Evolutionary conservation across 352 stramenopile genomes (phyloP).

Genomic region (Phytophthora pistaciae): DNA sequence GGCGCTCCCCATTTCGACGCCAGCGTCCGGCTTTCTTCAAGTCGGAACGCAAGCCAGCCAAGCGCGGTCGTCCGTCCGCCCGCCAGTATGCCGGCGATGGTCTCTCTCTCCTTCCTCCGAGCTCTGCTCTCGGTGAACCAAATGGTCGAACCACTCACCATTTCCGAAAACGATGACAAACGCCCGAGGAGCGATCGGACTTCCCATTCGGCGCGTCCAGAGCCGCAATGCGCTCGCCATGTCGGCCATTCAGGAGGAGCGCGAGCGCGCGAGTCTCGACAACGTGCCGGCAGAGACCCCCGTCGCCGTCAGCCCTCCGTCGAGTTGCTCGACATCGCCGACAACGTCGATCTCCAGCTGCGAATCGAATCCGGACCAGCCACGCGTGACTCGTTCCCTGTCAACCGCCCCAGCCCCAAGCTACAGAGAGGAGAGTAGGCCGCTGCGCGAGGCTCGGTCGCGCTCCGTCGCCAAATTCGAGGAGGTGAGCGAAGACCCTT

Average conservation of each 20-base stretch:
- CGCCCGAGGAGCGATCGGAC: slow-evolving; percentile 36
- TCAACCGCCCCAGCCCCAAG: background rate
- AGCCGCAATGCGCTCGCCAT: slow-evolving; percentile 43
- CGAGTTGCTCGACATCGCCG: slow-evolving; percentile 25
- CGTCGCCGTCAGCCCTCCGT: background rate
- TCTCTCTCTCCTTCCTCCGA: background rate
- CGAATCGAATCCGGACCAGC: slow-evolving; percentile 27
- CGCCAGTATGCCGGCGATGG: background rate
- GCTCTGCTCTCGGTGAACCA: slow-evolving; percentile 22
- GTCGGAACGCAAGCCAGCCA: slow-evolving; percentile 34
- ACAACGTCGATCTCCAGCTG: slow-evolving; percentile 32
- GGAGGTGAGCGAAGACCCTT: slow-evolving; percentile 8
- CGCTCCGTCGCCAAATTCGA: slow-evolving; percentile 32
- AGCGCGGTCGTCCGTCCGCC: slow-evolving; percentile 16
- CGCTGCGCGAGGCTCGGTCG: slow-evolving; percentile 1
- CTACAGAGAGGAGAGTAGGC: background rate
- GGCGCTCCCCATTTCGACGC: slow-evolving; percentile 25
- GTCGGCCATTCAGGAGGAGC: slow-evolving; percentile 43
- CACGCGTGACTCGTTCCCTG: background rate
- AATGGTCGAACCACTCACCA: slow-evolving; percentile 11
- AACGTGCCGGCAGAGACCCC: slow-evolving; percentile 4
- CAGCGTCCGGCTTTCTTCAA: slow-evolving; percentile 35
- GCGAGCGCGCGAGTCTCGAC: slow-evolving; percentile 17
- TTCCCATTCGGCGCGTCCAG: slow-evolving; percentile 28
- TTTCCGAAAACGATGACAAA: slow-evolving; percentile 34